phyloP scores from a whole-genome alignment of 148 eudicot species.

The Agrostemma githago region DNA sequence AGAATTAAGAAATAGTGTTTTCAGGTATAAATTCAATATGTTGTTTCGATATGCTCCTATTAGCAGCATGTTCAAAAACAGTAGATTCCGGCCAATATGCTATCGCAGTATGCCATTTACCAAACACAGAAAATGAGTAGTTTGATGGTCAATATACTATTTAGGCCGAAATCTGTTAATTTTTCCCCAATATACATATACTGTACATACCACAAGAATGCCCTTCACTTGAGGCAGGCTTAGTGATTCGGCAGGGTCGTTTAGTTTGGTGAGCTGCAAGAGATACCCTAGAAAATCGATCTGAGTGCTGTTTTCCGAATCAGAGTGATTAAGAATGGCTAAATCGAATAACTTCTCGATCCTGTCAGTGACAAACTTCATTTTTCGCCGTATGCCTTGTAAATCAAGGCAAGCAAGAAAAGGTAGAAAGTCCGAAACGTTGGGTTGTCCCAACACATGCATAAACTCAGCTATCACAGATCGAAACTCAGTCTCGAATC shows the following conservation, averaged over 20 bases:
- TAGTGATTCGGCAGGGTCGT: conserved; percentile 21
- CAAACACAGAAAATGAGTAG: no score
- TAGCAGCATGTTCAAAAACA: no score
- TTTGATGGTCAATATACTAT: no score
- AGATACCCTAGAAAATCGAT: conserved; percentile 37
- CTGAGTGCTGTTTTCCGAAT: not conserved
- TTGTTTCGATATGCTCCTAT: no score
- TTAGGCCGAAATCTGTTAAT: no score
- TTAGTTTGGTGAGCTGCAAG: conserved; percentile 23
- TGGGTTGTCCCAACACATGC: conserved; percentile 27
- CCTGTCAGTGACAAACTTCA: conserved; percentile 14
- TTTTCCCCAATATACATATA: no score
- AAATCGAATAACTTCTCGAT: conserved; percentile 5
- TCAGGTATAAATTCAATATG: no score
- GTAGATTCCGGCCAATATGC: no score
- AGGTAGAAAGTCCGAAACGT: conserved; percentile 47
- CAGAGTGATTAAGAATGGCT: conserved; percentile 10
- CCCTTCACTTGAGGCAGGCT: conserved; percentile 32
- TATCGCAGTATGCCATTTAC: no score
- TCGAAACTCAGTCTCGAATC: conserved; percentile 18
- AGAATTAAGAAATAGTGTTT: no score
- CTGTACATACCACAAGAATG: conserved; percentile 32
- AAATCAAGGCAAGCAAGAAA: conserved; percentile 32
- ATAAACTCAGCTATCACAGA: conserved; percentile 5
- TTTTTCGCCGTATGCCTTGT: conserved; percentile 24